Base-by-base conservation (phyloP, 768 basidiomycete genomes). In the Ephemerocybe angulata region DNA sequence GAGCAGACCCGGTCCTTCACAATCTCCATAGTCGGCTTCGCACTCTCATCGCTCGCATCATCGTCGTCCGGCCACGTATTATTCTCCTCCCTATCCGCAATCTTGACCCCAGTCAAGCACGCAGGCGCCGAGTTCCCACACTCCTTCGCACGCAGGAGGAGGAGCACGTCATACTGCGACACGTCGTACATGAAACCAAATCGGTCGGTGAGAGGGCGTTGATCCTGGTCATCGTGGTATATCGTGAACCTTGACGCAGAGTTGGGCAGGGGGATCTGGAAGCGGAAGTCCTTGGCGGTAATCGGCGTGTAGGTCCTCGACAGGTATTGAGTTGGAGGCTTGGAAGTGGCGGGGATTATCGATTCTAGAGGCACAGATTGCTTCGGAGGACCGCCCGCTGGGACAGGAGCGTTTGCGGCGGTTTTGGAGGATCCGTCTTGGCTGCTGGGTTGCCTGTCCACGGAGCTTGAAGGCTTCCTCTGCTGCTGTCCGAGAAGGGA, bases 141-240 rank as follows among this genome's bases (percentile, higher is more conserved):
- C 53, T 85, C 85, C 62, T 77, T 82, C 17, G 88, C 89, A 27
- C 88, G 78, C 8, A 88, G 67, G 25, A 95, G 77, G 13, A 96
- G 71, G 24, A 92, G 75, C 25, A 89, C 77, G 62, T 95, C 93
- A 62, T 93, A 91, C 61, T 84, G 79, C 2, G 85, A 83, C 1
- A 93, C 80, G 60, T 93, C 91, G 56, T 94, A 94, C 68, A 94
- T 86, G 72, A 95, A 95, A 0, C 93, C 93, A 62, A 87, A 95
- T 4, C 91, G 84, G 58, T 95, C 93, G 19, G 91, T 92, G 54
- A 93, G 72, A 3, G 82, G 82, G 46, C 81, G 75, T 49, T 80
- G 77, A 54, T 71, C 77, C 59, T 77, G 75, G 31, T 82, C 80
- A 42, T 77, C 76, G 19, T 75, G 75, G 48, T 81, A 76, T 19